A percentile compares a stretch with the other conserved stretches of the same genome.
Evolutionary conservation across 2,329 filamentous ascomycete species (phyloP).

Genomic region (Ophiobolus disseminans): DNA sequence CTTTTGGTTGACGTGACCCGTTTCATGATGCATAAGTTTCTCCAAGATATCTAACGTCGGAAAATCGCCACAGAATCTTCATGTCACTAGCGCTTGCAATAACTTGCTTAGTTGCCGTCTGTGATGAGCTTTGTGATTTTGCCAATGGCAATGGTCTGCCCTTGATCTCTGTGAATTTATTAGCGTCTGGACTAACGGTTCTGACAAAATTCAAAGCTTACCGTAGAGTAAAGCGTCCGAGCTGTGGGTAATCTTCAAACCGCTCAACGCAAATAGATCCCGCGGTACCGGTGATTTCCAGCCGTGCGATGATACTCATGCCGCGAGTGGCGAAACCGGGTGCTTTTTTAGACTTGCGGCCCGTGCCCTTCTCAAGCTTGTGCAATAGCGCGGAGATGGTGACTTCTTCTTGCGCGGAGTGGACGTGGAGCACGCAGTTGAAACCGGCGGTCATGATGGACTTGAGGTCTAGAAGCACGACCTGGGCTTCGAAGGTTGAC

Average conservation of each 20-base stretch:
- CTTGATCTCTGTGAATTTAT: slow-evolving; percentile 61
- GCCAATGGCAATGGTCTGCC: slow-evolving; percentile 98
- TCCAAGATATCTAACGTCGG: too few species aligned
- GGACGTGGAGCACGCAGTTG: slow-evolving; percentile 97
- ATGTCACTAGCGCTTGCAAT: not conserved
- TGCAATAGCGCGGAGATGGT: slow-evolving; percentile 88
- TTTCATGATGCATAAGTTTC: too few species aligned
- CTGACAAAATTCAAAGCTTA: slow-evolving; percentile 10
- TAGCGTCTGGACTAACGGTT: slow-evolving; percentile 17
- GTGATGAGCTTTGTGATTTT: slow-evolving; percentile 92
- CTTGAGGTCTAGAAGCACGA: slow-evolving; percentile 93
- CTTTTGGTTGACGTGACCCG: too few species aligned
- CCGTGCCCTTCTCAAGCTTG: slow-evolving; percentile 93
- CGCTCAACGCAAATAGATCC: slow-evolving; percentile 90
- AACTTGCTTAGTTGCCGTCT: slow-evolving; percentile 18
- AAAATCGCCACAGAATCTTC: not conserved
- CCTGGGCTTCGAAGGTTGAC: slow-evolving; percentile 89
- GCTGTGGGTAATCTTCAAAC: slow-evolving; percentile 93
- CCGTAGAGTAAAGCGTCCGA: slow-evolving; percentile 44
- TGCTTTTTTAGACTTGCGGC: slow-evolving; percentile 88
- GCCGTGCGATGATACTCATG: slow-evolving; percentile 86
- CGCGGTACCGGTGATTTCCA: slow-evolving; percentile 85
- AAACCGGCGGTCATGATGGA: slow-evolving; percentile 92
- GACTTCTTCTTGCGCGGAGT: slow-evolving; percentile 96
- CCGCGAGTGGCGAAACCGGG: slow-evolving; percentile 87